Evolutionary conservation across 169 alveolate genomes (phyloP), one percentile per base, ranked within the genome.

Genomic region (Plasmodium inui): DNA sequence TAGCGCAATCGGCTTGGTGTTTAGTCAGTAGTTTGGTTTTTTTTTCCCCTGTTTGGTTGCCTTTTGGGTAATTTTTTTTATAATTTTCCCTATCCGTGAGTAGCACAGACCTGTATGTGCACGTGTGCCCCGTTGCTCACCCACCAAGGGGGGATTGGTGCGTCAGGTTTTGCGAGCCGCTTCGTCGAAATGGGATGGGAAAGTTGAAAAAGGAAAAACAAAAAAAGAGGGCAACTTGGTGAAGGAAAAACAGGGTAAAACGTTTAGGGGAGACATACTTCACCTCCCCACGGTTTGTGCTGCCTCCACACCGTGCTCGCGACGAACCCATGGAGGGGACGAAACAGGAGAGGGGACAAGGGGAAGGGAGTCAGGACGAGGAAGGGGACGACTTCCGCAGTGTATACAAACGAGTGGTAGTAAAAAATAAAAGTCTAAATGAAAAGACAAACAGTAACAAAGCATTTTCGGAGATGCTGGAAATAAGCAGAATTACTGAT

Each of bases 401-500:
- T 30, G 93, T 39, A 53, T 86, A 86, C 41, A 17, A 76, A 17
- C 39, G 72, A 28, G 67, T 86, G 17, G 85, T 85, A n/a, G 46
- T 30, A 30, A 76, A 86, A n/a, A 46, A 76, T 7, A 74, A 34
- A 30, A 6, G 57, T 50, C 34, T 44, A 30, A 57, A 55, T 19
- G 81, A 55, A 57, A 50, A 89, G 28, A 61, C 76, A 67, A 67
- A 41, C 19, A 61, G 41, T 0, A 80, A 89, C 9, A 85, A 50
- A 17, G 19, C n/a, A 3, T 73, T 79, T 28, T 9, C 53, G 4
- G 74, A 89, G 17, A 79, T 79, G 44, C n/a, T 89, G 22, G 94
- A 89, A 30, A 44, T 89, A 44, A 79, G 94, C 41, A 57, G 82
- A 19, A 73, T 89, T 14, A 89, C 30, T 8, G 94, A 89, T 67